Evolutionary conservation across 2,329 filamentous ascomycete species (phyloP), one percentile per base, ranked within the genome.

Genomic region (Diaporthe citriasiana): DNA sequence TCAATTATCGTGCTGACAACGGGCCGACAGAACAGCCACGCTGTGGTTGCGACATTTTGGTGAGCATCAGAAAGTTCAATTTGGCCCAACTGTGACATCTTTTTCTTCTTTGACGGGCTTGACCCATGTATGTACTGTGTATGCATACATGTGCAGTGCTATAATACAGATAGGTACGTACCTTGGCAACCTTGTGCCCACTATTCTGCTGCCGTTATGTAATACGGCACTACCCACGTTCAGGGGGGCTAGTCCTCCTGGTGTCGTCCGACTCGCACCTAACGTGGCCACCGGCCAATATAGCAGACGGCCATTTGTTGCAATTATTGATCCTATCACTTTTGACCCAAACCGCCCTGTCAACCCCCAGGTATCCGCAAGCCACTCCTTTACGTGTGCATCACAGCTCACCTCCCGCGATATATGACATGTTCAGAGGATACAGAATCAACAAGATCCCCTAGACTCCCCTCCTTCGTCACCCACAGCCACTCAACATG

Each of bases 401-500:
- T 50, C 19, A 51, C 45, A 70, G 40, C 55, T 17, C 25, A 59
- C 55, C 33, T 30, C 19, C 19, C 59, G 35, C 38, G 38, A 56
- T 57, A 69, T 72, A 60, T 75, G 73, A 75, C 38, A 75, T 75
- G 73, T 75, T 70, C 71, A 73, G 73, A 59, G 73, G 73, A 12
- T 73, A 70, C 50, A 72, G 71, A 73, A 73, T 75, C 69, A 75
- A 75, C 65, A 65, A 75, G 42, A 75, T 71, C 12, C 72, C 72
- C 47, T 74, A 74, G 40, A 73, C 22, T 51, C 12, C 30, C 35
- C 40, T 45, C 57, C 42, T 53, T 27, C 57, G 40, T 40, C 53
- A 65, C 45, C n/a, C 50, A 71, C 22, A 45, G 60, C 40, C 56
- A 71, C 53, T 50, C 59, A 84, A 79, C 73, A 92, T 92, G 90